Evolutionary conservation across 345 rosid species (phyloP), one percentile per base, ranked within the genome.

Genomic region (Eucalyptus microcorys): DNA sequence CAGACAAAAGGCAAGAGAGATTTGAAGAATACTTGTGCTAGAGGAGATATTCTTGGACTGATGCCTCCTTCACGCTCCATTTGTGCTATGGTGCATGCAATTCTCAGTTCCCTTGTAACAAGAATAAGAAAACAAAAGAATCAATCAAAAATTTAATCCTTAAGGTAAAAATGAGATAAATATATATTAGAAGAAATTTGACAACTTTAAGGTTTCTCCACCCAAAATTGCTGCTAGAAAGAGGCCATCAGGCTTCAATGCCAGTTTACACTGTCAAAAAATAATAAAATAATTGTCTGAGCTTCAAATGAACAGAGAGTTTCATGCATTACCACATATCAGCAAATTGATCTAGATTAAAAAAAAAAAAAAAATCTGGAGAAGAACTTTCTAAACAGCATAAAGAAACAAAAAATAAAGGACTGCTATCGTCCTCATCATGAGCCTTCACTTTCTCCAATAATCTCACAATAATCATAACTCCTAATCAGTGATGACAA

Each of bases 11-110:
- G 37, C 40, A 37, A 85, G 55, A 86, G 48, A 10, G 57, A 50
- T 52, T 24, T 57, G 61, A 88, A 49, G 88, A 94, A 86, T 91
- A 95, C 99, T 94, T 98, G 99, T 71, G 99, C 99, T 92, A 98
- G 91, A 90, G 99, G 99, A 57, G 99, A 98, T 86, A 98, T 26
- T 45, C 98, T 93, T 87, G 99, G 98, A 94, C 99, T 97, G 91
- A 98, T 94, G 83, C 99, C 99, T 81, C 99, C 99, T 94, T 98
- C 99, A 27, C 99, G 99, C 93, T 98, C 99, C 97, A 97, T 95
- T 92, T 98, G 99, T 59, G 99, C 98, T 89, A 97, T 91, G 26
- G 99, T 98, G 94, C 99, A 98, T 40, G 99, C 99, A 94, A 96
- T 95, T 92, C 99, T 95, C 88, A 98, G 90, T 91, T 97, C 99